Base-by-base conservation (phyloP, 805 yeast species). In the Saturnispora hagleri region DNA sequence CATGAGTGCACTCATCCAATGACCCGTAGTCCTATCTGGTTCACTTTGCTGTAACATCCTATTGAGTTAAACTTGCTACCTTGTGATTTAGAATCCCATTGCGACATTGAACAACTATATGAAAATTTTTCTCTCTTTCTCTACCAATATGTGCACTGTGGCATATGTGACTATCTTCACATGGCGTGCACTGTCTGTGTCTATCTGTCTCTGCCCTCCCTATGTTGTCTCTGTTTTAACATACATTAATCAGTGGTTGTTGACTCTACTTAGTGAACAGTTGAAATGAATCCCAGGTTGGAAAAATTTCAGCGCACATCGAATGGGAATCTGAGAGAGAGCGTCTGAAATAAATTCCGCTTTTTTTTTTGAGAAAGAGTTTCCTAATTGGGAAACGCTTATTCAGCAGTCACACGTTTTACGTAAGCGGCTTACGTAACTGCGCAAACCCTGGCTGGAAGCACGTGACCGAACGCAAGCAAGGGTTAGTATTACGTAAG, bases 171-270 rank as follows among this genome's bases (percentile, higher is more conserved):
- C 28, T 26, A 26, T 26, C 28, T 26, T 7, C 28, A 26, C 28
- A 2, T 26, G 28, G 28, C 28, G 2, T 26, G 28, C 28, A 7
- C 9, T 7, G 10, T 26, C 28, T 13, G 3, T 15, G 33, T 33
- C n/a, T 15, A 38, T 38, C 12, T 17, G 22, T 8, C 12, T 17
- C 13, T 17, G 2, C 42, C 20, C 42, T 38, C 24, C n/a, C 9
- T 26, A 8, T 26, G 28, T 26, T 18, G 8, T 13, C 17, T 17
- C n/a, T 35, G 22, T 9, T 18, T 38, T 17, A 31, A 60, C 63
- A 54, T 60, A 60, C 63, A 55, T 59, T 56, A 57, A 55, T 59
- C 54, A 59, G 53, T 58, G 62, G 51, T 55, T 52, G 26, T 38
- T 38, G 22, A 10, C 18, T 38, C 42, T 20, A 18, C 42, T 38